A percentile compares a stretch with the other conserved stretches of the same genome.
Conservation (phyloP, 1,284 basidiomycete species). For the Pseudozyma pruni region DNA sequence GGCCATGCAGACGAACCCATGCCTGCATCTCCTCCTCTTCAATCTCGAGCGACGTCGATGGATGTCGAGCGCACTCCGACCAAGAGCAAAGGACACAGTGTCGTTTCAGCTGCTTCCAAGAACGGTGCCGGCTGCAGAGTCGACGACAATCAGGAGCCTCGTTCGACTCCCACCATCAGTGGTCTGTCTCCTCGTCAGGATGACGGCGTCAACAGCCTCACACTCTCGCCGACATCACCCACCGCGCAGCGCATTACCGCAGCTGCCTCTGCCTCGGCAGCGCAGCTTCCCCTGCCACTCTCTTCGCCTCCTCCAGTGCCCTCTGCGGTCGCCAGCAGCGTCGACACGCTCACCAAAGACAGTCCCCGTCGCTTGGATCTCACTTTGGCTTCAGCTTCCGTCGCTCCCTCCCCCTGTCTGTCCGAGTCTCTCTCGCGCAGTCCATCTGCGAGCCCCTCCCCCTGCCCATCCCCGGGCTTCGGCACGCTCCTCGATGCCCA, state of each 20-base stretch:
- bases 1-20: constrained; percentile 17
- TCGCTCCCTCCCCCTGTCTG: constrained; percentile 23
- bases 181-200: constrained; percentile 9
- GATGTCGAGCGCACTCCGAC: constrained; percentile 47
- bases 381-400: constrained; percentile 2
- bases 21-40: constrained; percentile 2
- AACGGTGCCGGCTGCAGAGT: background rate
- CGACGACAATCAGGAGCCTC: constrained; percentile 14
- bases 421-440: constrained; percentile 37
- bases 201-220: constrained; percentile 4
- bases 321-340: background rate
- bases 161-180: constrained; percentile 19
- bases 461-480: constrained; percentile 29
- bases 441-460: constrained; percentile 35
- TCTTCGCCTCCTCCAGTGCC: constrained; percentile 8
- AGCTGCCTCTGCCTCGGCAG: constrained; percentile 6
- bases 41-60: background rate
- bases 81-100: constrained; percentile 9
- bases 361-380: background rate
- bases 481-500: background rate
- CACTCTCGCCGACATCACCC: constrained; percentile 34
- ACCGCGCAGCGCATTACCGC: constrained; percentile 19
- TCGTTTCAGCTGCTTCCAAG: background rate
- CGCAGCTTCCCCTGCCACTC: constrained; percentile 11
- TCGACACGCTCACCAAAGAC: background rate